Evolutionary conservation across 2,329 filamentous ascomycete species (phyloP).

Genomic region (Fusarium humuli): DNA sequence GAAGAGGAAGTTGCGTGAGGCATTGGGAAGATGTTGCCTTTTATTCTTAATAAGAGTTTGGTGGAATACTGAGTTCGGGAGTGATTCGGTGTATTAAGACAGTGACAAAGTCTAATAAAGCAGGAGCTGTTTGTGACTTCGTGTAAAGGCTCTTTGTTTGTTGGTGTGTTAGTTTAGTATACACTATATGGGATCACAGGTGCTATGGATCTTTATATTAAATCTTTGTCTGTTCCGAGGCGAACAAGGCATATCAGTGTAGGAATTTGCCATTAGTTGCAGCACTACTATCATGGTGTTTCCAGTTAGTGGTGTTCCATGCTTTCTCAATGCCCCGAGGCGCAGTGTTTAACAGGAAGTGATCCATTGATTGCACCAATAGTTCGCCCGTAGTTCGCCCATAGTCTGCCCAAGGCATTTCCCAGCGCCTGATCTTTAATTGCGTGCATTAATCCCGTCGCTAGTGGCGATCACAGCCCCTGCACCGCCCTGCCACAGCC

Average conservation of each 20-base stretch:
- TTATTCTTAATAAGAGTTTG: neutral
- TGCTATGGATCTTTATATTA: neutral
- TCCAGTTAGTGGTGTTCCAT: too few species aligned
- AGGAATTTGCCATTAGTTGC: too few species aligned
- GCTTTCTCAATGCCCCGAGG: too few species aligned
- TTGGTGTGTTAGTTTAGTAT: neutral
- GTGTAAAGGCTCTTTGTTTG: constrained; percentile 6
- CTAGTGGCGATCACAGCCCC: neutral
- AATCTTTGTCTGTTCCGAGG: neutral
- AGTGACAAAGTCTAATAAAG: neutral
- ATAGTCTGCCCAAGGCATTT: neutral
- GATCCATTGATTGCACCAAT: neutral
- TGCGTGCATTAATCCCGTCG: neutral
- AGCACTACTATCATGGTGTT: neutral
- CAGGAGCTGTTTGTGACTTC: neutral
- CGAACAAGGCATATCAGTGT: neutral
- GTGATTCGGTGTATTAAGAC: neutral
- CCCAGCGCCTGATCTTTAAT: neutral
- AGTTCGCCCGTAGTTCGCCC: neutral
- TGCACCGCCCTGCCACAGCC: neutral
- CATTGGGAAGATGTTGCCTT: constrained; percentile 3
- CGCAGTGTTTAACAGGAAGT: too few species aligned
- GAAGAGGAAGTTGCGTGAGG: constrained; percentile 24
- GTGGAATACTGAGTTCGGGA: neutral
- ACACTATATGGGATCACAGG: neutral